Base-by-base conservation (phyloP, 1,284 basidiomycete species). In the Sporisorium scitamineum region DNA sequence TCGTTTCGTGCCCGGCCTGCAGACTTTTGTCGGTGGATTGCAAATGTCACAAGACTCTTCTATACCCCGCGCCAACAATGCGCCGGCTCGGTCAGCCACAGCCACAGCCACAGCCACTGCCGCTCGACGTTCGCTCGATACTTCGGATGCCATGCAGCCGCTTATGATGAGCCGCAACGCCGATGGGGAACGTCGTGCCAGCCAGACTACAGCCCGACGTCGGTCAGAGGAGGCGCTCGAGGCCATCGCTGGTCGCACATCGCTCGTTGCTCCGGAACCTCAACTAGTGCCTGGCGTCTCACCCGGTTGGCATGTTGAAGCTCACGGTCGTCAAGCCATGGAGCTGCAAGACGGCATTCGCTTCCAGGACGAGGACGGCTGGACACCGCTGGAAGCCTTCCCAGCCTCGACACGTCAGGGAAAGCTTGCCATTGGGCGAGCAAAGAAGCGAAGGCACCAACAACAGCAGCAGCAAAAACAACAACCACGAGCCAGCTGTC, bases 271-370 rank as follows among this genome's bases (percentile, higher is more conserved):
- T 7, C 51, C 44, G 14, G 58, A 74, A 20, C 5, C 62, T 1
- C 69, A 68, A 20, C 51, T 70, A 3, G 66, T 76, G 13, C 70
- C 74, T 20, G 73, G 76, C 10, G 76, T 78, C 1, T 76, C 73
- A n/a, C 77, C 77, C 4, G 77, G 77, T 62, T 79, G 77, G 77
- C 77, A 79, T 22, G 74, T 79, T 11, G 76, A 70, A 42, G 70
- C 74, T 16, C 61, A 65, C 18, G 74, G 74, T 59, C 51, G 53
- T n/a, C 74, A 73, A 37, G 74, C 74, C 48, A 76, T 76, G 74
- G 69, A 72, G 44, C 50, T 76, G 29, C 74, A 76, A 39, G 70
- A 69, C 18, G 74, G 74, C 42, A 42, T 73, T 13, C 70, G 70
- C 7, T 62, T 54, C 55, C 41, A 63, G 22, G 76, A 78, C 44